Evolutionary conservation across 1,284 basidiomycete genomes (phyloP).

Genomic region (Boletus sp.): DNA sequence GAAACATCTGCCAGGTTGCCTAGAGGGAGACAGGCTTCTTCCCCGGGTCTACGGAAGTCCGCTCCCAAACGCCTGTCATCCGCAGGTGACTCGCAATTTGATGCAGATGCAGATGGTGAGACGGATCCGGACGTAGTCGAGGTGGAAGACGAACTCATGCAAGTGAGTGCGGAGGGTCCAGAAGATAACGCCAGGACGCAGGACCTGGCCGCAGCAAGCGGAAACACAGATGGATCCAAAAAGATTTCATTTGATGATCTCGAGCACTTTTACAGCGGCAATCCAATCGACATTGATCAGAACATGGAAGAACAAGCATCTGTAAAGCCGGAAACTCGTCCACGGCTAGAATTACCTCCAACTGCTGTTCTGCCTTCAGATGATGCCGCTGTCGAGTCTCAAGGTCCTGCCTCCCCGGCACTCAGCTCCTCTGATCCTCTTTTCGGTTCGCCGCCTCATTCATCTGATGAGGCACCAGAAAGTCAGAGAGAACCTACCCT

Average conservation of each 20-base stretch:
- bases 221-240: constrained; percentile 3
- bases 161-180: constrained; percentile 21
- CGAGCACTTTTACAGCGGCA: constrained; percentile 30
- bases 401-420: constrained; percentile 16
- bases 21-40: constrained; percentile 29
- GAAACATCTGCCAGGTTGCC: neutral
- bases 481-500: constrained; percentile 5
- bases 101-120: constrained; percentile 35
- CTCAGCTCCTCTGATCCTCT: constrained; percentile 25
- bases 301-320: constrained; percentile 16
- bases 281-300: constrained; percentile 32
- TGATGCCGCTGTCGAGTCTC: neutral
- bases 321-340: constrained; percentile 1
- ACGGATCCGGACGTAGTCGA: constrained; percentile 31
- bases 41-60: constrained; percentile 24
- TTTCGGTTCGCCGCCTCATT: constrained; percentile 27
- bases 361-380: neutral
- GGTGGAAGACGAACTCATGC: constrained; percentile 35
- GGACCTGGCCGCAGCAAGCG: neutral
- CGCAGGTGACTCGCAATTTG: constrained; percentile 30
- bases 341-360: constrained; percentile 1
- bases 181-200: constrained; percentile 14
- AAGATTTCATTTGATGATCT: constrained; percentile 26
- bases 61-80: constrained; percentile 23
- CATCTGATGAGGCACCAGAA: constrained; percentile 9